phyloP scores from a whole-genome alignment of 352 stramenopile genomes.

The Pilasporangium apinafurcum region DNA sequence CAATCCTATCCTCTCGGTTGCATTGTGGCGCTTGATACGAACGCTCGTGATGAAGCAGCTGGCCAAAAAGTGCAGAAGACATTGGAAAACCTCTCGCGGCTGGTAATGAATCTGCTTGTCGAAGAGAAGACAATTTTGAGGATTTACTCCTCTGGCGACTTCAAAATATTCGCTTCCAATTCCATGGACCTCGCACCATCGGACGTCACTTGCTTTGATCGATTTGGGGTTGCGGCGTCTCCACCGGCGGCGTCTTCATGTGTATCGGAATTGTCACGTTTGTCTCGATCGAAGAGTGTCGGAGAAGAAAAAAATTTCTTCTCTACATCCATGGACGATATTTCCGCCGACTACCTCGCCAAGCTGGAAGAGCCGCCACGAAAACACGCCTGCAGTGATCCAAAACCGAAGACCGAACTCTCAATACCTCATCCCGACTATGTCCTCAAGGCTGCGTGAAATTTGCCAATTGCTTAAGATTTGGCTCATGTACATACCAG shows the following conservation, averaged over 20 bases:
- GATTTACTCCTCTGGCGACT: constrained; percentile 57
- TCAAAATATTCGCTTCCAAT: constrained; percentile 45
- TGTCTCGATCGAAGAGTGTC: no score
- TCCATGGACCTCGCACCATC: constrained; percentile 16
- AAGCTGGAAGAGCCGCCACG: no score
- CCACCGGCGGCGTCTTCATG: neutral
- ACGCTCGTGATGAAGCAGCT: constrained; percentile 17
- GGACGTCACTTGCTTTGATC: constrained; percentile 15
- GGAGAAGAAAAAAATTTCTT: no score
- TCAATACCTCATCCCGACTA: no score
- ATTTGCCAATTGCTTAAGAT: no score
- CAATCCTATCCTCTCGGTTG: constrained; percentile 33
- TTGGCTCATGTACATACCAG: no score
- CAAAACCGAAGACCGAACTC: no score
- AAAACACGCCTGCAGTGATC: no score
- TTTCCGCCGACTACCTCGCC: no score
- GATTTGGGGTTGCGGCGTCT: constrained; percentile 24
- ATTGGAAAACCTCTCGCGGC: constrained; percentile 48
- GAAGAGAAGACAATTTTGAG: constrained; percentile 54
- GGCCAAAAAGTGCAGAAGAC: constrained; percentile 47
- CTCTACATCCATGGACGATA: no score
- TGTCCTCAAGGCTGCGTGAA: no score
- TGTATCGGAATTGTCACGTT: no score
- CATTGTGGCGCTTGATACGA: constrained; percentile 55
- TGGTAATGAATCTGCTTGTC: constrained; percentile 53